Evolutionary conservation across 768 basidiomycete genomes (phyloP).

Genomic region (Agaricus blazei): DNA sequence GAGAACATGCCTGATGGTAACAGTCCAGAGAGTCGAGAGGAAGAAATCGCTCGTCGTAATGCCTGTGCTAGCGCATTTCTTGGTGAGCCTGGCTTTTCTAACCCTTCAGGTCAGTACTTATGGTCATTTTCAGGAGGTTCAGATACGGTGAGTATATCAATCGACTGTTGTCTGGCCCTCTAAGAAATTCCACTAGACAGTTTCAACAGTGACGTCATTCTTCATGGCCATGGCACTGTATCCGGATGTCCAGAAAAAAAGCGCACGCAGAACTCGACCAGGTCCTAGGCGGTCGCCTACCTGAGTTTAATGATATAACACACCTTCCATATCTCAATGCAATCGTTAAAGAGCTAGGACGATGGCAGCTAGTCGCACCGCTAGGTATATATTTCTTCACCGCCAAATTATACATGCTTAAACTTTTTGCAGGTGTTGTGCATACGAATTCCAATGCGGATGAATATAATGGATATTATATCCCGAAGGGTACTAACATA

Average conservation of each 20-base stretch:
- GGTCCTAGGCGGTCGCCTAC: conserved; percentile 22
- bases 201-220: conserved; percentile 12
- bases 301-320: conserved; percentile 19
- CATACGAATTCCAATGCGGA: background rate
- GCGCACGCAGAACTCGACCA: conserved; percentile 13
- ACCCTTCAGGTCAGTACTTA: background rate
- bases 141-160: conserved; percentile 8
- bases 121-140: background rate
- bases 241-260: conserved; percentile 12
- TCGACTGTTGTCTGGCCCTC: background rate
- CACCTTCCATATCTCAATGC: conserved; percentile 29
- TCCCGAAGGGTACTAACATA: background rate
- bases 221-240: conserved; percentile 15
- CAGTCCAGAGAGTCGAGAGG: background rate
- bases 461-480: background rate
- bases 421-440: background rate
- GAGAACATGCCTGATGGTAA: conserved; percentile 5
- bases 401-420: background rate
- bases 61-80: conserved; percentile 3
- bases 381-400: conserved; percentile 9
- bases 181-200: conserved; percentile 5
- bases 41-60: conserved; percentile 2
- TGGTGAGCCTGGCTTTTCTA: background rate
- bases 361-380: conserved; percentile 28
- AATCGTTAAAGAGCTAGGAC: conserved; percentile 28